A percentile compares a stretch with the other conserved stretches of the same genome.
These are phyloP conservation scores for Vigna angularis DNA, from an alignment of 306 rosid species.

Conservation along the genomic window DNA sequence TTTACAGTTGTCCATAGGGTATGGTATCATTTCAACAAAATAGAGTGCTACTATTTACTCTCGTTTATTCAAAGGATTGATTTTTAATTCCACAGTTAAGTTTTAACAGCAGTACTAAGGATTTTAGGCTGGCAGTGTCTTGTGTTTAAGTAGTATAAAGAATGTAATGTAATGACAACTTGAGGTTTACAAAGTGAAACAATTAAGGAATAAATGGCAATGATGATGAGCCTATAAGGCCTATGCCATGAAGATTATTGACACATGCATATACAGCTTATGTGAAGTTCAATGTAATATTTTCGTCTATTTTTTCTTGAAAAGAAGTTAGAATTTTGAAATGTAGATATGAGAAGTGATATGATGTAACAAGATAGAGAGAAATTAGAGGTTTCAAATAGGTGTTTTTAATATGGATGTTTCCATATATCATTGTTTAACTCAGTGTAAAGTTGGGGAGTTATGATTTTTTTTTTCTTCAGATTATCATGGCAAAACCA, in stretches of 20 bases:
- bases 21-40: neutral
- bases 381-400: no score
- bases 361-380: no score
- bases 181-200: neutral
- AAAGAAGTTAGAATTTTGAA: no score
- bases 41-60: neutral
- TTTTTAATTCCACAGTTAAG: neutral
- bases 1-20: neutral
- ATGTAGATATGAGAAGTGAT: no score
- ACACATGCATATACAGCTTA: neutral
- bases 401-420: no score
- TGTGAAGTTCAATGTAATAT: neutral
- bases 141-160: neutral
- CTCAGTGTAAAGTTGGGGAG: neutral
- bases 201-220: neutral
- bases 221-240: neutral
- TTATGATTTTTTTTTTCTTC: constrained; percentile 33
- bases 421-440: neutral
- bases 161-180: neutral
- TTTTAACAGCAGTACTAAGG: neutral
- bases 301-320: neutral
- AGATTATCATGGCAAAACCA: constrained; percentile 95
- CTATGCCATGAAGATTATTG: neutral
- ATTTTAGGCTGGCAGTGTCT: neutral
- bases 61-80: neutral